Base-by-base conservation (phyloP, 2,329 filamentous ascomycete genomes). In the Neonectria coccinea region DNA sequence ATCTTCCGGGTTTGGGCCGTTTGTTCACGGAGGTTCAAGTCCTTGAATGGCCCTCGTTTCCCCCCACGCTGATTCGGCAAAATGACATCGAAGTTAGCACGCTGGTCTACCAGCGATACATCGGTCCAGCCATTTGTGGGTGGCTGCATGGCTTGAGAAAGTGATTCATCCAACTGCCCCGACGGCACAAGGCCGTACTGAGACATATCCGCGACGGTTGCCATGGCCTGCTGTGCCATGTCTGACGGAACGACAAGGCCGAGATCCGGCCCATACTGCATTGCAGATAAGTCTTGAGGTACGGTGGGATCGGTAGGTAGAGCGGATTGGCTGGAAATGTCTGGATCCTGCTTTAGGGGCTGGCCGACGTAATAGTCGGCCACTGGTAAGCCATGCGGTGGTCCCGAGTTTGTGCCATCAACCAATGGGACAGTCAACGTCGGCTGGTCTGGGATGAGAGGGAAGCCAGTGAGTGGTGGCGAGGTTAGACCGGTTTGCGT, bases 1-100 rank as follows among this genome's bases (percentile, higher is more conserved):
- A 86, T 84, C 58, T 84, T 85, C 63, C 87, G 81, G 2, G 86
- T 89, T 60, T 84, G 79, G 0, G 87, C 87, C 1, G 87, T 89
- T 67, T 84, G 79, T 65, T 86, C 80, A 25, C 86, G 82, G 31
- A 83, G 79, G 10, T 77, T 77, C n/a, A 80, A 78, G 56, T 86
- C 83, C 63, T 82, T 85, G 75, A 89, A 89, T 2, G 86, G 86
- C 0, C 85, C 86, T 11, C 86, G 74, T 65, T 79, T 80, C 11
- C 78, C 78, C 42, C 73, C 73, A 44, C 77, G 70, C 59, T 77
- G 75, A 36, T 74, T 75, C 14, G 76, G 70, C 42, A 74, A 56
- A 5, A 76, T 54, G 33, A 76, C 72, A 58, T 79, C 73, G 65
- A 73, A 74, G 51, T 68, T 72, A 6, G 74, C 62, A 31, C 73